phyloP scores from a whole-genome alignment of 2,329 filamentous ascomycete genomes.

The Cladosporium colombiae region DNA sequence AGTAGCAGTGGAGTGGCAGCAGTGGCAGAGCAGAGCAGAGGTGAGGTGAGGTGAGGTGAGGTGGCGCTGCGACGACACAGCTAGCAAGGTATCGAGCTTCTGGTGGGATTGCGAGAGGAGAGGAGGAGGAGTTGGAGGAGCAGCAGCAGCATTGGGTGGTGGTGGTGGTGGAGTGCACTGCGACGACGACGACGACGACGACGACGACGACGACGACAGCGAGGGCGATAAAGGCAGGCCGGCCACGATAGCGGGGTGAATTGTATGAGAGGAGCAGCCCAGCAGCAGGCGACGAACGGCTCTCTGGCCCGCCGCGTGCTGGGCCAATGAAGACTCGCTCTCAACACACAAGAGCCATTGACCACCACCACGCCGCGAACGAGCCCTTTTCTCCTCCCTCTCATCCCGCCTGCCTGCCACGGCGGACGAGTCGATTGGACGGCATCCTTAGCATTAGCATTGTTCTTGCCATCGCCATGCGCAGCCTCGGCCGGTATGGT shows the following conservation, averaged over 20 bases:
- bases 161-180: background rate
- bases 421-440: background rate
- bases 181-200: background rate
- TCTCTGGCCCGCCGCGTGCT: background rate
- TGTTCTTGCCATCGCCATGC: background rate
- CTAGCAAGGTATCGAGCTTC: background rate
- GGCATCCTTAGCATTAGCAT: background rate
- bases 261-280: background rate
- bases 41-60: no score
- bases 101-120: background rate
- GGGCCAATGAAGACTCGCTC: background rate
- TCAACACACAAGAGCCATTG: background rate
- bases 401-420: background rate
- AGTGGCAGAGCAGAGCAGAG: slow-evolving; percentile 1
- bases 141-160: slow-evolving; percentile 9
- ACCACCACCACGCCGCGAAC: background rate
- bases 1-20: background rate
- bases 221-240: background rate
- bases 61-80: background rate
- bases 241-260: background rate
- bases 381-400: background rate
- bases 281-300: background rate
- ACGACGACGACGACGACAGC: background rate
- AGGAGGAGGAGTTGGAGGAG: background rate
- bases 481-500: background rate